These are phyloP conservation scores for Cladorrhinum samala DNA, from an alignment of 495 filamentous ascomycete species.

Conservation along the genomic window DNA sequence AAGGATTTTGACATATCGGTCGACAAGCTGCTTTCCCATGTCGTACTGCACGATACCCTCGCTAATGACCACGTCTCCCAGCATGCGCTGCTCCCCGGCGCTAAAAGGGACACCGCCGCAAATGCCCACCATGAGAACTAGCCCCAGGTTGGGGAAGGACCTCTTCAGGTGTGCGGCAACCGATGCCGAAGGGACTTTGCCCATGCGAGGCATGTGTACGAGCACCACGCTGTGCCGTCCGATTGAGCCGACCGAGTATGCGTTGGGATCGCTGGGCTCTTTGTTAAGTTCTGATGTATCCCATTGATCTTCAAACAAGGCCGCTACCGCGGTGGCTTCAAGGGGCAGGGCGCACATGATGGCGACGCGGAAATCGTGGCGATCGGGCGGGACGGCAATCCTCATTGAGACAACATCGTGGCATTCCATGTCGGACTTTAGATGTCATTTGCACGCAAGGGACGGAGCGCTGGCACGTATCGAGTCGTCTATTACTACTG, in stretches of 20 bases:
- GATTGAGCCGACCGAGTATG: neutral
- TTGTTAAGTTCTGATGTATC: neutral
- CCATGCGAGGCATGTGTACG: neutral
- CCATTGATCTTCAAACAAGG: neutral
- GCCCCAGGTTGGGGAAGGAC: neutral
- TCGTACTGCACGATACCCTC: neutral
- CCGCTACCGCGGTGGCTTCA: neutral
- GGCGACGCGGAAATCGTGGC: neutral
- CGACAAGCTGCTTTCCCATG: neutral
- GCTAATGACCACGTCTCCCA: neutral
- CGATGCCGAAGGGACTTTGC: neutral
- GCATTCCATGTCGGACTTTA: too few relatives aligned
- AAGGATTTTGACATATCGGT: neutral
- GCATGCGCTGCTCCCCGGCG: neutral
- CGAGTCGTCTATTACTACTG: too few relatives aligned
- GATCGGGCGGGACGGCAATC: neutral
- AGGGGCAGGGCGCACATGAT: constrained; percentile 1
- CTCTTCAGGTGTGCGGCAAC: neutral
- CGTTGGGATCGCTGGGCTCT: neutral
- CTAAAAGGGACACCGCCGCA: neutral
- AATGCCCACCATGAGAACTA: neutral
- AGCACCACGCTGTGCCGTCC: neutral
- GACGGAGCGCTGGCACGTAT: too few relatives aligned
- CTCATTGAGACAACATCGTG: too few relatives aligned
- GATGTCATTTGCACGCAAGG: too few relatives aligned